These are phyloP conservation scores for Aspergillus bertholletiae DNA, from an alignment of 495 filamentous ascomycete genomes.

Conservation along the genomic window DNA sequence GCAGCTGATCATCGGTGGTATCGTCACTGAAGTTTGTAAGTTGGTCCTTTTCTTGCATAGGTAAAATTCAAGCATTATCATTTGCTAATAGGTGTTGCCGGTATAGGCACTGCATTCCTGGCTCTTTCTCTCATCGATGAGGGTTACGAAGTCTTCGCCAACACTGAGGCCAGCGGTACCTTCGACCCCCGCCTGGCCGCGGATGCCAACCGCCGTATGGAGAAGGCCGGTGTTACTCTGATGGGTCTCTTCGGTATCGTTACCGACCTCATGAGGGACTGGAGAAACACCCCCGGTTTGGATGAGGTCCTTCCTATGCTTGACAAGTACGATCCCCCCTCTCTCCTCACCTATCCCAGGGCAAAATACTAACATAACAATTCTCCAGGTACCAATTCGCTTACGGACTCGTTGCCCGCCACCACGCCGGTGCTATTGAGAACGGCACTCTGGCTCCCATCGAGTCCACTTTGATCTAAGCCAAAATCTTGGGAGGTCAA, in stretches of 20 bases:
- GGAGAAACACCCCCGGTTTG: conserved; percentile 66
- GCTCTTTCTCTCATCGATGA: conserved; percentile 67
- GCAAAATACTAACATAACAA: not conserved
- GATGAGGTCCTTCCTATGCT: conserved; percentile 60
- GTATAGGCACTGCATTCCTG: conserved; percentile 61
- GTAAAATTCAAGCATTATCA: not conserved
- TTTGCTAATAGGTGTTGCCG: not conserved
- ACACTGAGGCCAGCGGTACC: conserved; percentile 68
- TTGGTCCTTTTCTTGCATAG: conserved; percentile 4
- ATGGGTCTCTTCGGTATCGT: conserved; percentile 65
- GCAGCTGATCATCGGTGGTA: conserved; percentile 71
- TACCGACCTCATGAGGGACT: conserved; percentile 75
- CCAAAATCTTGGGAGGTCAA: not conserved
- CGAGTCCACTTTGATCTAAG: conserved; percentile 27
- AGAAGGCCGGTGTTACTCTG: conserved; percentile 61
- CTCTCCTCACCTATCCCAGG: no score
- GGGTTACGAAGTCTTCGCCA: conserved; percentile 75
- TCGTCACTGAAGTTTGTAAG: conserved; percentile 72
- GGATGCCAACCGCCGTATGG: conserved; percentile 64
- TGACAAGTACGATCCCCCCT: conserved; percentile 46
- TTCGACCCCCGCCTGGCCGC: conserved; percentile 53
- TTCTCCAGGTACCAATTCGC: conserved; percentile 33
- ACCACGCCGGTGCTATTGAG: conserved; percentile 43
- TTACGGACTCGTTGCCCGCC: conserved; percentile 48
- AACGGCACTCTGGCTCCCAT: conserved; percentile 41